Evolutionary conservation across 1,284 basidiomycete genomes (phyloP), one percentile per base, ranked within the genome.

Genomic region (Ceratobasidium sp.): DNA sequence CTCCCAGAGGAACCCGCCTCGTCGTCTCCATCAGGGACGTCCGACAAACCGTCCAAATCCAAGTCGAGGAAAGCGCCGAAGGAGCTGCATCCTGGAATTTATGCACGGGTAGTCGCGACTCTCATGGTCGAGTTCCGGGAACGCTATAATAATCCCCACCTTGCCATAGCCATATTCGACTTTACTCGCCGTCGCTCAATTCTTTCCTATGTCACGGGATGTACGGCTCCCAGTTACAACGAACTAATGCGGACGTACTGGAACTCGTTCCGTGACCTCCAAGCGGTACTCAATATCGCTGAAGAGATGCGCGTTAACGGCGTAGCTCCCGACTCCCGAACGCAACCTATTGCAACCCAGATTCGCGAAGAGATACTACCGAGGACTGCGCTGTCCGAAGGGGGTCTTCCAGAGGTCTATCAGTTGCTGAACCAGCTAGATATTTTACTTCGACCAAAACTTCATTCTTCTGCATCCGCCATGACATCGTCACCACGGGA

Each of bases 221-320:
- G 95, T 80, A 91, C 92, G 5, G 92, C 93, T 0, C 85, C 85
- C 3, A 91, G 89, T 0, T 96, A 96, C 82, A 95, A 95, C 80
- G 92, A 96, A 80, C 85, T 95, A 38, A 86, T 96, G 49, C 83
- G 87, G 76, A 92, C 91, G 13, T 88, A 88, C 35, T 96, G 95
- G 94, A 82, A 83, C n/a, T 88, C 85, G 73, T 95, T 95, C 84
- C 86, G 87, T 18, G 93, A 96, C 81, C 81, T 95, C 41, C 85
- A 86, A 55, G 92, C 90, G 21, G 90, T 95, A 0, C 85, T 86
- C 66, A 86, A 87, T 28, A 88, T 89, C 18, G 81, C 95, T 5
- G 85, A 88, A 73, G 95, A 96, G 81, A 96, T 96, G 95, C 81
- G 83, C 26, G 85, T 88, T 44, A 93, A 94, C 76, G 92, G 90